Conservation (phyloP, 148 eudicot species). For the Diospyros kaki region DNA sequence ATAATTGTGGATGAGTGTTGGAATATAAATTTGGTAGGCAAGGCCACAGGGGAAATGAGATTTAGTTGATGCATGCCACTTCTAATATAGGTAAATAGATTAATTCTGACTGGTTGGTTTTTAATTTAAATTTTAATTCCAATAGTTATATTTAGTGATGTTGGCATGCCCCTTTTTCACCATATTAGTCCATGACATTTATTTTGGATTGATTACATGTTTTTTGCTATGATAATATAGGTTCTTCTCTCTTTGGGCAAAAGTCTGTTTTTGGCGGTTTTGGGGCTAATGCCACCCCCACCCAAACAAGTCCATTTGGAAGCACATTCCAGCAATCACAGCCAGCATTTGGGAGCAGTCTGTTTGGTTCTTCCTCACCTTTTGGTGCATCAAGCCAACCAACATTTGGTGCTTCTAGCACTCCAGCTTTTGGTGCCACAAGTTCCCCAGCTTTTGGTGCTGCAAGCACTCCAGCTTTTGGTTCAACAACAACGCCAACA, state of each 20-base stretch:
- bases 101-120: not conserved
- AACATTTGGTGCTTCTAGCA: conserved; percentile 57
- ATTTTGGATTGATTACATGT: not conserved
- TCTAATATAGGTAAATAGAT: not conserved
- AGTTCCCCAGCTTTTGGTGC: conserved; percentile 39
- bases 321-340: conserved; percentile 81
- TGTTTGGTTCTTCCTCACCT: conserved; percentile 64
- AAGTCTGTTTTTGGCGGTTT: conserved; percentile 85
- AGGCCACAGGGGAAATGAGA: not conserved
- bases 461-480: conserved; percentile 36
- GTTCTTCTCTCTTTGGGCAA: conserved; percentile 73
- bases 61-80: too few species aligned
- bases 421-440: conserved; percentile 65
- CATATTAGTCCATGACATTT: not conserved
- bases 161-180: not conserved
- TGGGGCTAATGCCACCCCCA: conserved; percentile 57
- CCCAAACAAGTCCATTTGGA: conserved; percentile 87
- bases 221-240: conserved; percentile 25
- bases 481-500: conserved; percentile 32
- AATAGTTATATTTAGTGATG: not conserved
- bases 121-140: not conserved
- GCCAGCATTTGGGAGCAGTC: conserved; percentile 75
- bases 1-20: too few species aligned
- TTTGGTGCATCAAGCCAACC: conserved; percentile 71
- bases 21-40: too few species aligned